Percentiles rank a stretch among this genome's conserved stretches.
Conservation (phyloP, 2,329 filamentous ascomycete species). For the Fusarium pseudograminearum region DNA sequence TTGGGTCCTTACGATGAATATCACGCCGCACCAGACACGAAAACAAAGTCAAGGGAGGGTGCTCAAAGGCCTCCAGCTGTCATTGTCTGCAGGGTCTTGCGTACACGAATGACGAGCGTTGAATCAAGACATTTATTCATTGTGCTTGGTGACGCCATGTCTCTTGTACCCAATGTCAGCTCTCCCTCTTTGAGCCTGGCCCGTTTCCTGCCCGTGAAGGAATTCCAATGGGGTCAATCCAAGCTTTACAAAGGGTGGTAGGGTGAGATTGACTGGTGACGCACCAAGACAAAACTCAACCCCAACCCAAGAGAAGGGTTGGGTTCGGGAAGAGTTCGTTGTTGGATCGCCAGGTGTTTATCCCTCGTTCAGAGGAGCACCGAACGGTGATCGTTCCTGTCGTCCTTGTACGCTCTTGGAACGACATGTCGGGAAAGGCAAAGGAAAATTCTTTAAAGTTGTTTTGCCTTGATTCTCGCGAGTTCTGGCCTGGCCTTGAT, state of each 20-base stretch:
- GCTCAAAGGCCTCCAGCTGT: conserved; percentile 26
- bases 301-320: conserved; percentile 16
- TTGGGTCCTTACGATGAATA: conserved; percentile 8
- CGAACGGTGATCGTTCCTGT: conserved; percentile 11
- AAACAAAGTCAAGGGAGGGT: conserved; percentile 31
- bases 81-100: conserved; percentile 34
- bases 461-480: conserved; percentile 23
- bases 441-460: neutral
- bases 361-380: conserved; percentile 9
- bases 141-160: conserved; percentile 36
- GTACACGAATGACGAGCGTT: conserved; percentile 24
- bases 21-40: conserved; percentile 22
- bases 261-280: conserved; percentile 38
- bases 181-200: conserved; percentile 30
- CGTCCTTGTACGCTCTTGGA: neutral
- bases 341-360: conserved; percentile 28
- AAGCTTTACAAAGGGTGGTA: conserved; percentile 28
- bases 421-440: neutral
- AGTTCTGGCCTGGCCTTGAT: conserved; percentile 52
- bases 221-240: conserved; percentile 33
- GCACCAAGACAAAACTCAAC: conserved; percentile 24
- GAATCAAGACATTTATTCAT: conserved; percentile 35
- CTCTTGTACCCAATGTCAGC: conserved; percentile 21
- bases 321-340: conserved; percentile 12
- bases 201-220: conserved; percentile 15